Evolutionary conservation across 2,329 filamentous ascomycete species (phyloP).

Genomic region (Cordyceps farinosa): DNA sequence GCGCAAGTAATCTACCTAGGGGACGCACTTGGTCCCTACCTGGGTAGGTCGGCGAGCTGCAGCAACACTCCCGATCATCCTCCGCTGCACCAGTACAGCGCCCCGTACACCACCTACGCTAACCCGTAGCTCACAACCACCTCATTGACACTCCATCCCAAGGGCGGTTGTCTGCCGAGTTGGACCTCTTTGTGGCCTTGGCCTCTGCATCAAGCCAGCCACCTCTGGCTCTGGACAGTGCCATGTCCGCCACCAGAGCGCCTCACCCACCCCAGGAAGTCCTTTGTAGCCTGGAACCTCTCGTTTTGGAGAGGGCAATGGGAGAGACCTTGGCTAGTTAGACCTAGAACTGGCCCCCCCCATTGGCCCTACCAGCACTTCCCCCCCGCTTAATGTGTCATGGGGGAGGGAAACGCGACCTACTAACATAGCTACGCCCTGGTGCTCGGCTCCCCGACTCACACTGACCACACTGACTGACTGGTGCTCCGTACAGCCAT

Average conservation of each 20-base stretch:
- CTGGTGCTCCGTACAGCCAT: not conserved
- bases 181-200: too few species aligned
- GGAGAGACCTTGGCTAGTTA: conserved; percentile 2
- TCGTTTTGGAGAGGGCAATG: not conserved
- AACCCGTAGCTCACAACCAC: too few species aligned
- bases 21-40: too few species aligned
- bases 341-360: conserved; percentile 21
- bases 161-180: too few species aligned
- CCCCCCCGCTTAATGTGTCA: conserved; percentile 39
- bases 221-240: too few species aligned
- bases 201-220: too few species aligned
- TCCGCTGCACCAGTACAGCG: not conserved
- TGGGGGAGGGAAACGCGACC: conserved; percentile 29
- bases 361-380: conserved; percentile 29
- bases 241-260: not conserved
- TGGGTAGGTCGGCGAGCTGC: not conserved
- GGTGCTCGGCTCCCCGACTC: not conserved
- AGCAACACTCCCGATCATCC: not conserved
- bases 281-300: not conserved
- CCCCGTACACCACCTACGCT: too few species aligned
- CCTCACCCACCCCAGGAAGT: not conserved
- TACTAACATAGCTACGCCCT: not conserved
- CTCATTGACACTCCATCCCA: too few species aligned
- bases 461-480: not conserved
- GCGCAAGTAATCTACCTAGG: too few species aligned